Percentiles rank a stretch among this genome's conserved stretches.
Conservation (phyloP, 768 basidiomycete species). For the Sistotremastrum suecicum region DNA sequence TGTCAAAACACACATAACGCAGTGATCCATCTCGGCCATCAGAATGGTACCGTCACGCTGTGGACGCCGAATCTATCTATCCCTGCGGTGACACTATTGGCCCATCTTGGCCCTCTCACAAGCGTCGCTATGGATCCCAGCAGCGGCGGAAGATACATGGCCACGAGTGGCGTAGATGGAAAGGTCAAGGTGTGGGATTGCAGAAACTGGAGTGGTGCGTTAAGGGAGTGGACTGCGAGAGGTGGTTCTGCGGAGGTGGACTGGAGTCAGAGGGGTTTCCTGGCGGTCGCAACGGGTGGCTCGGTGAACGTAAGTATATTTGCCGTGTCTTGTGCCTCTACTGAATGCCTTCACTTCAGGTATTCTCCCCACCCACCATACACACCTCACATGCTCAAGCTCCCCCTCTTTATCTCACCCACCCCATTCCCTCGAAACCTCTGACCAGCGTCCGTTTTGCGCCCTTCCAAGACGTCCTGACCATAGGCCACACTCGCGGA, state of each 20-base stretch:
- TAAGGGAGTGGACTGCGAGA: slow-evolving; percentile 65
- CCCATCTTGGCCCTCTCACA: slow-evolving; percentile 79
- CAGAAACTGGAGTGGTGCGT: slow-evolving; percentile 83
- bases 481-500: slow-evolving; percentile 64
- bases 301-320: slow-evolving; percentile 54
- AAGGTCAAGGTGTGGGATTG: slow-evolving; percentile 94
- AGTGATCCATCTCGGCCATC: slow-evolving; percentile 87
- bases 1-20: slow-evolving; percentile 88
- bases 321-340: not conserved
- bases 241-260: slow-evolving; percentile 56
- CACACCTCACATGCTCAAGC: slow-evolving; percentile 33
- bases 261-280: slow-evolving; percentile 76
- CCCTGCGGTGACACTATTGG: slow-evolving; percentile 82
- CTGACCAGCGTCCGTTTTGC: slow-evolving; percentile 68
- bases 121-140: slow-evolving; percentile 76
- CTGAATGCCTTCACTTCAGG: slow-evolving; percentile 24
- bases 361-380: slow-evolving; percentile 60
- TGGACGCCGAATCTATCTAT: slow-evolving; percentile 94
- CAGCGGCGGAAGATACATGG: slow-evolving; percentile 79
- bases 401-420: slow-evolving; percentile 82
- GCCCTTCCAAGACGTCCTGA: slow-evolving; percentile 79
- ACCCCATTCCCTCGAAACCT: slow-evolving; percentile 69
- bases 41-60: slow-evolving; percentile 88
- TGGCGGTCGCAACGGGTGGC: slow-evolving; percentile 74
- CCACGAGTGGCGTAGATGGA: slow-evolving; percentile 78